Evolutionary conservation across 2,329 filamentous ascomycete species (phyloP).

Genomic region (Botrytis elliptica): DNA sequence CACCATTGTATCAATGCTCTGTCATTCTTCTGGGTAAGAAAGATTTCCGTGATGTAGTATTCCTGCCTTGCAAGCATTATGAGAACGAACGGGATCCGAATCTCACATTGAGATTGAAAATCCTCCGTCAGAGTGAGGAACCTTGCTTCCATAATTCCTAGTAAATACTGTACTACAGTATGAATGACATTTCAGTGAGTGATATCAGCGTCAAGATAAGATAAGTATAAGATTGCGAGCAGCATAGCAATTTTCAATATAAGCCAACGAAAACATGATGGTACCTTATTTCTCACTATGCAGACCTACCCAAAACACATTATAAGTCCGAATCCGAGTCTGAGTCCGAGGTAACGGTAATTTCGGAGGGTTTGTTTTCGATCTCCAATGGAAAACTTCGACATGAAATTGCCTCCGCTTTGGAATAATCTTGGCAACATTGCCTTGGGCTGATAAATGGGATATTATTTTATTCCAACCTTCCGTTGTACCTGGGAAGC

Average conservation of each 20-base stretch:
- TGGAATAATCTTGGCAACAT: background rate
- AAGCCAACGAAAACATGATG: constrained; percentile 10
- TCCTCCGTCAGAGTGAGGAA: background rate
- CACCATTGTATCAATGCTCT: background rate
- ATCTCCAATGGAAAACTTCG: constrained; percentile 5
- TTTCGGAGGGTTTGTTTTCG: constrained; percentile 1
- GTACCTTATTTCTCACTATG: background rate
- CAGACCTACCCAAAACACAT: background rate
- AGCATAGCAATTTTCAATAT: background rate
- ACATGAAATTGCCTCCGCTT: background rate
- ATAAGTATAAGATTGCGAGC: background rate
- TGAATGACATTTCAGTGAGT: background rate
- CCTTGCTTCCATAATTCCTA: background rate
- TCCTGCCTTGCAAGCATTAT: background rate
- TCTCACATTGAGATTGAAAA: constrained; percentile 8
- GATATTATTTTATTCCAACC: background rate
- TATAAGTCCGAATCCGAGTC: background rate
- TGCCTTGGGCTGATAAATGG: background rate
- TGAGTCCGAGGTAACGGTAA: constrained; percentile 5
- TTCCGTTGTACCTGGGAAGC: background rate
- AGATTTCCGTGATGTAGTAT: background rate
- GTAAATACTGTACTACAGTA: constrained; percentile 3
- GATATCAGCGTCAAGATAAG: background rate
- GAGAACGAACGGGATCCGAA: background rate
- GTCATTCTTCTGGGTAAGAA: background rate